A percentile compares a stretch with the other conserved stretches of the same genome.
These are phyloP conservation scores for Boletus sp. DNA, from an alignment of 768 basidiomycete species.

Conservation along the genomic window DNA sequence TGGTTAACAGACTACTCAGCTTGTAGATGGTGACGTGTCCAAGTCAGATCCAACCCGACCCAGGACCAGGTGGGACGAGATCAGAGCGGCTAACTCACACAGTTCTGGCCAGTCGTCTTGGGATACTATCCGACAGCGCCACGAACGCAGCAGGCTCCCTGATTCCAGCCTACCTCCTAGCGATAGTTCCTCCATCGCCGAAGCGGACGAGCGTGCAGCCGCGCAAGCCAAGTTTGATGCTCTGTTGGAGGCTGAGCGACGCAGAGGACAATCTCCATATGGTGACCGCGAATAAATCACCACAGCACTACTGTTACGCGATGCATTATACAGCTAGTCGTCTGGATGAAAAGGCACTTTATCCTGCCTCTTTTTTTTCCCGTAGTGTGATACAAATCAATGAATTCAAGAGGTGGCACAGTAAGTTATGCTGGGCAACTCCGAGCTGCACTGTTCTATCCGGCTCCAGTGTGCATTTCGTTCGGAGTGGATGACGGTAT, in stretches of 20 bases:
- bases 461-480: slow-evolving; percentile 2
- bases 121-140: slow-evolving; percentile 62
- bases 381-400: slow-evolving; percentile 4
- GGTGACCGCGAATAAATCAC: slow-evolving; percentile 7
- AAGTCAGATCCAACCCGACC: slow-evolving; percentile 9
- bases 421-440: slow-evolving; percentile 6
- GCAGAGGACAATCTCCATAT: slow-evolving; percentile 27
- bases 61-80: slow-evolving; percentile 59
- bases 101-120: slow-evolving; percentile 51
- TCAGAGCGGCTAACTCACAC: slow-evolving; percentile 52
- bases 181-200: slow-evolving; percentile 6
- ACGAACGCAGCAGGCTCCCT: slow-evolving; percentile 37
- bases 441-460: slow-evolving; percentile 8
- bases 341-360: neutral
- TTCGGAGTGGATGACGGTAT: slow-evolving; percentile 2
- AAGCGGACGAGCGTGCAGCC: slow-evolving; percentile 33
- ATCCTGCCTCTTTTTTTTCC: neutral
- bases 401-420: slow-evolving; percentile 1
- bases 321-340: neutral
- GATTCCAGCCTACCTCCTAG: slow-evolving; percentile 4
- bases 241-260: slow-evolving; percentile 56
- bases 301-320: neutral
- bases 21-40: slow-evolving; percentile 4
- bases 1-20: neutral
- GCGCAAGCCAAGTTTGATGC: slow-evolving; percentile 61